Evolutionary conservation across 2,329 filamentous ascomycete genomes (phyloP).

Genomic region (Epichloe aotearoae): DNA sequence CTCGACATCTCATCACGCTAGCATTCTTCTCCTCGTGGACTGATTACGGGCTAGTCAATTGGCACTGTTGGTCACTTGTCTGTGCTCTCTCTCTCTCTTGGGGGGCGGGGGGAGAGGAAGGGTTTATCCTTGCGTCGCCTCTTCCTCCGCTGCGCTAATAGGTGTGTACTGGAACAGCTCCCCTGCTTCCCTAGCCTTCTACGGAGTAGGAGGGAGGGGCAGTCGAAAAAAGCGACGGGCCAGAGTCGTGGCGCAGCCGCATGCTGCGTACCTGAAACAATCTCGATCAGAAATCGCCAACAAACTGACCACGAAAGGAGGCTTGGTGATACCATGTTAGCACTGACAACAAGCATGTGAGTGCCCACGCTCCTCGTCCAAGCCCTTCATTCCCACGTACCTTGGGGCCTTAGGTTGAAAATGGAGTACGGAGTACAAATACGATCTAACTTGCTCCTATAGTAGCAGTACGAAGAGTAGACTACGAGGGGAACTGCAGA

Average conservation of each 20-base stretch:
- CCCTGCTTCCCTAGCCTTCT: not conserved
- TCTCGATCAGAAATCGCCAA: slow-evolving; percentile 1
- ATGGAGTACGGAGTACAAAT: too few species aligned
- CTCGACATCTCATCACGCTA: not conserved
- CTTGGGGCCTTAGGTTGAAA: too few species aligned
- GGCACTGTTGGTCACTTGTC: not conserved
- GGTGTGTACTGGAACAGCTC: not conserved
- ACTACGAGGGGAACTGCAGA: not conserved
- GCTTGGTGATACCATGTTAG: not conserved
- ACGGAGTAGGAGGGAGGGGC: not conserved
- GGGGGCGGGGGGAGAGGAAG: too few species aligned
- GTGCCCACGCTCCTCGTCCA: not conserved
- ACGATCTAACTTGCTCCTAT: too few species aligned
- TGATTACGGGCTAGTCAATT: not conserved
- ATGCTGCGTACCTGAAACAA: not conserved
- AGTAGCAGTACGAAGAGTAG: not conserved
- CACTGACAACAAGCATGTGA: not conserved
- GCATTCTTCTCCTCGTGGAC: not conserved
- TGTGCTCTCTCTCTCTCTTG: not conserved
- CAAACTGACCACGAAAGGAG: not conserved
- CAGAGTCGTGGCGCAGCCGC: not conserved
- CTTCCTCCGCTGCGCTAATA: not conserved
- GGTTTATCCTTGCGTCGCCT: too few species aligned
- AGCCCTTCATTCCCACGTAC: too few species aligned
- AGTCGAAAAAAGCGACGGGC: not conserved